These are phyloP conservation scores for Helminthosporium solani DNA, from an alignment of 2,329 filamentous ascomycete genomes.

Conservation along the genomic window DNA sequence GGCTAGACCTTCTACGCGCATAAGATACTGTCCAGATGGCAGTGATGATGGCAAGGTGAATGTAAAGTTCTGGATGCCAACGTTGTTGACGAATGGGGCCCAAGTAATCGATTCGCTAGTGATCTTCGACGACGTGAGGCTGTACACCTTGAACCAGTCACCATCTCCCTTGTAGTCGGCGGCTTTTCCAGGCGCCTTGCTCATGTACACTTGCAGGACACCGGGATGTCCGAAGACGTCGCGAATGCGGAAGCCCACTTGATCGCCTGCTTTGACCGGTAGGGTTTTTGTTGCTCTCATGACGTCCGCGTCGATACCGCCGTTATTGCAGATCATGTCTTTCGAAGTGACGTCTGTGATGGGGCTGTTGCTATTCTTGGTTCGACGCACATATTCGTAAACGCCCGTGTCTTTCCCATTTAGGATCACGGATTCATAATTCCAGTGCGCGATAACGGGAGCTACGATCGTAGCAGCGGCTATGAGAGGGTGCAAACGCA, in stretches of 20 bases:
- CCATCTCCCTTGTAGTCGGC: conserved; percentile 14
- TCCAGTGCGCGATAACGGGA: neutral
- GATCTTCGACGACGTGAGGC: conserved; percentile 4
- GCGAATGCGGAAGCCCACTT: conserved; percentile 41
- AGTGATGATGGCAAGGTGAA: conserved; percentile 44
- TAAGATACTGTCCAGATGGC: conserved; percentile 48
- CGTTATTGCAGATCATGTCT: conserved; percentile 37
- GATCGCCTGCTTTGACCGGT: conserved; percentile 31
- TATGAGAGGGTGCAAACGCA: too few relatives aligned
- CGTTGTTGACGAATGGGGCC: conserved; percentile 1
- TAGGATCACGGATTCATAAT: conserved; percentile 1
- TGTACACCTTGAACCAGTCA: conserved; percentile 23
- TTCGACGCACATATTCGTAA: neutral
- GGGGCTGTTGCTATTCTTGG: conserved; percentile 20
- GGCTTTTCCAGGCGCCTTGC: conserved; percentile 16
- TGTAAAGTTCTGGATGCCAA: conserved; percentile 18
- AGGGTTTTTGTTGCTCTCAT: conserved; percentile 30
- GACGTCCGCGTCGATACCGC: conserved; percentile 15
- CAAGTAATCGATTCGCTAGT: neutral
- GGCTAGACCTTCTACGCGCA: conserved; percentile 50
- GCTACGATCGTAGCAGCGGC: too few relatives aligned
- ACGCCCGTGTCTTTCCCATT: conserved; percentile 3
- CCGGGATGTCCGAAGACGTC: conserved; percentile 9
- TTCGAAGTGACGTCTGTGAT: conserved; percentile 31
- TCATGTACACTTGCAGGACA: conserved; percentile 19